Evolutionary conservation across 2,329 filamentous ascomycete genomes (phyloP).

Genomic region (Fusarium keratoplasticum): DNA sequence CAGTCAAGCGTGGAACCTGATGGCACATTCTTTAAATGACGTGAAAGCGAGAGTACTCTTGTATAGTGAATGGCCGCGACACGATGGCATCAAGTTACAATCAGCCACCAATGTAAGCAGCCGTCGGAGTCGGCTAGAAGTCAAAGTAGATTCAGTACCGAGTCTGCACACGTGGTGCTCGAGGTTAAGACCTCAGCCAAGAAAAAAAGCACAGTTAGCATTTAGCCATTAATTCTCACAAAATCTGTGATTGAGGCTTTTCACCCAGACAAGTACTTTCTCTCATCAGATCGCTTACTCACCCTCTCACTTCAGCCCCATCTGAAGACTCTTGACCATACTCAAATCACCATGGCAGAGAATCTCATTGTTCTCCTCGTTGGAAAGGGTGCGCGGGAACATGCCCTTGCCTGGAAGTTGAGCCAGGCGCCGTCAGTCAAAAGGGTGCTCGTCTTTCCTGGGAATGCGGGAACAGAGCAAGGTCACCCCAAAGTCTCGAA

Average conservation of each 20-base stretch:
- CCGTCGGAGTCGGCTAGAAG: background rate
- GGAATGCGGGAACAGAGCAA: constrained; percentile 75
- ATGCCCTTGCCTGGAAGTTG: constrained; percentile 82
- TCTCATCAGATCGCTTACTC: background rate
- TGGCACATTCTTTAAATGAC: no score
- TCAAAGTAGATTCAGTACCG: background rate
- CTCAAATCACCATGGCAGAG: background rate
- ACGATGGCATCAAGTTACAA: background rate
- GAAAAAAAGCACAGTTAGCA: background rate
- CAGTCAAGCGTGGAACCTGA: no score
- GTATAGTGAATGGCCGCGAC: no score
- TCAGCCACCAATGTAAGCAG: background rate
- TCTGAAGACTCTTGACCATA: background rate
- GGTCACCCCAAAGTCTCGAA: constrained; percentile 68
- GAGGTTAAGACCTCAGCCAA: background rate
- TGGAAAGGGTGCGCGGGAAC: constrained; percentile 80
- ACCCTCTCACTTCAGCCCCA: background rate
- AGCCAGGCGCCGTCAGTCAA: constrained; percentile 72
- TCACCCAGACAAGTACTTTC: background rate
- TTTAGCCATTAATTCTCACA: background rate
- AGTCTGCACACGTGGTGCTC: background rate
- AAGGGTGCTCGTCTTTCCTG: constrained; percentile 65
- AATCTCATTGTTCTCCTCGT: constrained; percentile 68
- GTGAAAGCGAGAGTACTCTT: no score
- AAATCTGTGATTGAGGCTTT: background rate